Base-by-base conservation (phyloP, 2,329 filamentous ascomycete genomes). In the Cercospora nicotianae region DNA sequence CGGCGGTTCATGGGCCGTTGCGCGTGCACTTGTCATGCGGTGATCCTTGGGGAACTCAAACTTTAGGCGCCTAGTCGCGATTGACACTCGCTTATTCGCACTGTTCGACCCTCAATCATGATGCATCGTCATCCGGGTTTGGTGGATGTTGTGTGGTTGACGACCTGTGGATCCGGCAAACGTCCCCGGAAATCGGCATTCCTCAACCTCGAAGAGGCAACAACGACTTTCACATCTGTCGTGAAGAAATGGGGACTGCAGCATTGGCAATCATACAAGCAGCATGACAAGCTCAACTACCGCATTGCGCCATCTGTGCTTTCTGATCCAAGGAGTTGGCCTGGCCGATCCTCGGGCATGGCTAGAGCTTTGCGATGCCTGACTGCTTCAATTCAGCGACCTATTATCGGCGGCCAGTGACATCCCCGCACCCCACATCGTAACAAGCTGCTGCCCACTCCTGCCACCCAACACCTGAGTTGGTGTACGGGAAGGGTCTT, bases 1-100 rank as follows among this genome's bases (percentile, higher is more conserved):
- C 28, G 55, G 28, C 31, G 18, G 16, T 64, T 69, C 66, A 5
- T 31, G 31, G 55, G 31, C 55, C 67, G 72, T 72, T 60, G 66
- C 42, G 30, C 30, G 55, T 59, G 55, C 55, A 33, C 28, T 55
- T 55, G 55, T 59, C 28, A 36, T 59, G n/a, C 55, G 28, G 28
- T 16, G 30, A 59, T 59, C 28, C 55, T 36, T 16, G 55, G 28
- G n/a, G 23, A 16, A 10, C 12, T 26, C 31, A 28, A 53, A 23
- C 30, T 59, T 18, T 28, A 23, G 30, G 28, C 55, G 26, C 48
- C 23, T 55, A 3, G 48, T 28, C 20, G 13, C 48, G 23, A 55
- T 55, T 55, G 48, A 28, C 48, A n/a, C n/a, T 55, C 23, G 12
- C 48, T 28, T 28, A 55, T 28, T 26, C 5, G 48, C 48, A 28